Percentiles rank a stretch among this genome's conserved stretches.
Evolutionary conservation across 768 basidiomycete genomes (phyloP).

Genomic region (Mycena olivaceomarginata): DNA sequence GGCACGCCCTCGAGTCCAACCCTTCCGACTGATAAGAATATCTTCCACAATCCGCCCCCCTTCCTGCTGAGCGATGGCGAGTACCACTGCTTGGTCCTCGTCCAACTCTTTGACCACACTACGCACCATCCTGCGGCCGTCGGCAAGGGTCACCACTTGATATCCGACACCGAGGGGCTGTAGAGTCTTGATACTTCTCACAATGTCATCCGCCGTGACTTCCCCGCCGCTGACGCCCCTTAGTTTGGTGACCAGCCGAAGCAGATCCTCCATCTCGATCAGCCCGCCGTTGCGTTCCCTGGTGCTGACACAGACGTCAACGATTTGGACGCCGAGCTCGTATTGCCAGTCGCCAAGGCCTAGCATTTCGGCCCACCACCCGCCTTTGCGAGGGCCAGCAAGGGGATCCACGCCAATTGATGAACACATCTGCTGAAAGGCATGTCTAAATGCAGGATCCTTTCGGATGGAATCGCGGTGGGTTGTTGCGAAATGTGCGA

Average conservation of each 20-base stretch:
- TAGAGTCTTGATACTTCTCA: constrained; percentile 89
- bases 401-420: constrained; percentile 97
- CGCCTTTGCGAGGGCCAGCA: constrained; percentile 88
- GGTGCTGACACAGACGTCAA: constrained; percentile 93
- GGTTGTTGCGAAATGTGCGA: constrained; percentile 86
- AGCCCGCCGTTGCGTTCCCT: constrained; percentile 94
- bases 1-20: constrained; percentile 89
- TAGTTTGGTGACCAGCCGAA: constrained; percentile 85
- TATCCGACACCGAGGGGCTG: constrained; percentile 95
- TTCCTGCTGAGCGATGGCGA: constrained; percentile 81
- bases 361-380: constrained; percentile 94
- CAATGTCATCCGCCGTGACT: constrained; percentile 91
- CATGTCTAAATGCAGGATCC: constrained; percentile 92
- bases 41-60: constrained; percentile 84
- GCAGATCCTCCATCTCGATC: constrained; percentile 91
- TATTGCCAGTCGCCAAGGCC: constrained; percentile 96
- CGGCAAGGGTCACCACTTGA: constrained; percentile 85
- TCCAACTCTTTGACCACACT: constrained; percentile 95
- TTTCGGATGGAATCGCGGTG: constrained; percentile 90
- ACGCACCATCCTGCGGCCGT: constrained; percentile 85
- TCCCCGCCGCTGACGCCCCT: constrained; percentile 80
- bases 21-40: constrained; percentile 73
- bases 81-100: constrained; percentile 89
- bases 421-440: constrained; percentile 97
- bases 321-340: constrained; percentile 96